Base-by-base conservation (phyloP, 1,139 yeast genomes). In the Fermentozyma sake region DNA sequence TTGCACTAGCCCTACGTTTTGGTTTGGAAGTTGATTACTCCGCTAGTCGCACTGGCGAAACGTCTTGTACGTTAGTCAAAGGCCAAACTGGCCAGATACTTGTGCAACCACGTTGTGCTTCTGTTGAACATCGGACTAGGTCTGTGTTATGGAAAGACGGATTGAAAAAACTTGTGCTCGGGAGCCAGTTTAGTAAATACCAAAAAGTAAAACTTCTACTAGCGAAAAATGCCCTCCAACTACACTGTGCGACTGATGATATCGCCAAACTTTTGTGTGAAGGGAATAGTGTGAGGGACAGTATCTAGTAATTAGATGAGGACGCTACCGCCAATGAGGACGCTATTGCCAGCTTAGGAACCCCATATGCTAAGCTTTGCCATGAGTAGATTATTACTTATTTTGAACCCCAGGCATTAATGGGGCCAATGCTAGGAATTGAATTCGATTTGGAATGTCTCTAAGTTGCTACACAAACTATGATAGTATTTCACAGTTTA, bases 181-280 rank as follows among this genome's bases (percentile, higher is more conserved):
- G 35, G 6, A 18, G 35, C 2, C 44, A 46, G 6, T 47, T 46
- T 25, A 20, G 30, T 11, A 31, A 24, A 3, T 34, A 27, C 16
- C 34, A 29, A 2, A 33, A 30, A 7, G 17, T 45, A 10, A 32
- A 33, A 12, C 23, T 38, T 10, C 24, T 51, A n/a, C 14, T 48
- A 18, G 30, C 40, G 7, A 28, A 37, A 5, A 32, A 39, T 6
- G 27, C 31, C 4, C 27, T 28, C 20, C 38, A 38, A 22, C 28
- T 45, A 2, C 42, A 35, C 8, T 52, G 58, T 44, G 55, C 50
- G 5, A 49, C 57, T 12, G 38, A 35, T 29, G 58, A 52, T 23
- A 34, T 42, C 2, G 53, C 50, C 12, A 35, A 39, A 12, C 33
- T 52, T 22, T 42, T 40, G 23, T 52, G 58, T 29, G 39, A 46